Evolutionary conservation across 306 rosid genomes (phyloP).

Genomic region (Cicer cuneatum): DNA sequence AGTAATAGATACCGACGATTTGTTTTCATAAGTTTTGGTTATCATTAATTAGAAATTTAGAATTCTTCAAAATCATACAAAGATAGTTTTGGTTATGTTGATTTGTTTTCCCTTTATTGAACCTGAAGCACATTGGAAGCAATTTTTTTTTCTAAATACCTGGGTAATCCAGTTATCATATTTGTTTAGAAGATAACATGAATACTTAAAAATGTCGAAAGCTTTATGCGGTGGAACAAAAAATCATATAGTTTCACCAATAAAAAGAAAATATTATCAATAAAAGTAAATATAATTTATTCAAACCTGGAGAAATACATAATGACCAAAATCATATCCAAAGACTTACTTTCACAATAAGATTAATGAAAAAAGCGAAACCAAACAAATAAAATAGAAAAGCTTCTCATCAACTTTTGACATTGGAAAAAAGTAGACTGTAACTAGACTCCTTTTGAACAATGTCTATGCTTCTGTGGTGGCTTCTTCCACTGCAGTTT

Average conservation of each 20-base stretch:
- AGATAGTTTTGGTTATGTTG: too few relatives aligned
- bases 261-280: not conserved
- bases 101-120: too few relatives aligned
- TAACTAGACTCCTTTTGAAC: not conserved
- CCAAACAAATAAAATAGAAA: slow-evolving; percentile 27
- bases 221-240: too few relatives aligned
- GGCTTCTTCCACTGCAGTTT: slow-evolving; percentile 33
- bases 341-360: slow-evolving; percentile 37
- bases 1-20: not conserved
- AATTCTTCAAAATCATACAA: not conserved
- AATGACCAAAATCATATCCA: slow-evolving; percentile 48
- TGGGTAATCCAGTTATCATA: too few relatives aligned
- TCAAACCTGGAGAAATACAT: slow-evolving; percentile 52
- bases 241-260: not conserved
- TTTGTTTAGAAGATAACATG: too few relatives aligned
- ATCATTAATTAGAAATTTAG: not conserved
- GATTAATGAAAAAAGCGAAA: not conserved
- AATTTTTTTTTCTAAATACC: too few relatives aligned
- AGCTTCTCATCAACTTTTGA: slow-evolving; percentile 45
- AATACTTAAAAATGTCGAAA: too few relatives aligned
- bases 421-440: slow-evolving; percentile 41
- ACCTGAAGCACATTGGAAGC: too few relatives aligned
- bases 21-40: not conserved
- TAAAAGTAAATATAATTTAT: slow-evolving; percentile 45
- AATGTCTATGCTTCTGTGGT: slow-evolving; percentile 51